Conservation (phyloP, 805 yeast genomes). For the Metschnikowia colocasiae region DNA sequence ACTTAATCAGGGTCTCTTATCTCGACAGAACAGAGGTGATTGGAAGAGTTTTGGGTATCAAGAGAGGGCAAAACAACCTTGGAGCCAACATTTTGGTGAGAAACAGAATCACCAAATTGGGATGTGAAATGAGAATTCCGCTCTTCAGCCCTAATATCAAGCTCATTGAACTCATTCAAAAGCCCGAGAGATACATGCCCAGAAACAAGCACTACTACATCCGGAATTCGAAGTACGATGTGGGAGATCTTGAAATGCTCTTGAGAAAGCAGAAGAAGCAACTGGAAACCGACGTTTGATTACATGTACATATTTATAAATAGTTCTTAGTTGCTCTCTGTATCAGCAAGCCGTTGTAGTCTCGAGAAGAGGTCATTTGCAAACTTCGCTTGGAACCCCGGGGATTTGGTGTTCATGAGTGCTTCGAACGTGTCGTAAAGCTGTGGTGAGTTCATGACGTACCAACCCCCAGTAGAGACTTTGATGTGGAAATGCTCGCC, state of each 20-base stretch:
- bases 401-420: conserved; percentile 13
- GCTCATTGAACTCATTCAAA: conserved; percentile 72
- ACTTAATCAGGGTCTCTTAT: conserved; percentile 71
- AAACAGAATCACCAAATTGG: conserved; percentile 76
- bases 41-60: conserved; percentile 77
- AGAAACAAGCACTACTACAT: conserved; percentile 90
- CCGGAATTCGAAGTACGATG: conserved; percentile 70
- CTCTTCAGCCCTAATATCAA: conserved; percentile 75
- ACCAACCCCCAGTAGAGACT: conserved; percentile 16
- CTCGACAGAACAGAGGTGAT: conserved; percentile 62
- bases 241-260: conserved; percentile 54
- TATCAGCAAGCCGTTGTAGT: conserved; percentile 9
- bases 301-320: conserved; percentile 3
- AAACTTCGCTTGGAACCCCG: conserved; percentile 14
- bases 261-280: conserved; percentile 20
- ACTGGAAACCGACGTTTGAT: neutral
- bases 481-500: conserved; percentile 4
- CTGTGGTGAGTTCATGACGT: neutral
- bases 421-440: conserved; percentile 18
- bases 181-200: conserved; percentile 64
- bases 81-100: conserved; percentile 78
- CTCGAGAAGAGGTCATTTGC: conserved; percentile 12
- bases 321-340: neutral
- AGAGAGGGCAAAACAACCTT: conserved; percentile 55
- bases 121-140: conserved; percentile 80